Evolutionary conservation across 75 land plant genomes (phyloP), one percentile per base, ranked within the genome.

Genomic region (Cunninghamia lanceolata): DNA sequence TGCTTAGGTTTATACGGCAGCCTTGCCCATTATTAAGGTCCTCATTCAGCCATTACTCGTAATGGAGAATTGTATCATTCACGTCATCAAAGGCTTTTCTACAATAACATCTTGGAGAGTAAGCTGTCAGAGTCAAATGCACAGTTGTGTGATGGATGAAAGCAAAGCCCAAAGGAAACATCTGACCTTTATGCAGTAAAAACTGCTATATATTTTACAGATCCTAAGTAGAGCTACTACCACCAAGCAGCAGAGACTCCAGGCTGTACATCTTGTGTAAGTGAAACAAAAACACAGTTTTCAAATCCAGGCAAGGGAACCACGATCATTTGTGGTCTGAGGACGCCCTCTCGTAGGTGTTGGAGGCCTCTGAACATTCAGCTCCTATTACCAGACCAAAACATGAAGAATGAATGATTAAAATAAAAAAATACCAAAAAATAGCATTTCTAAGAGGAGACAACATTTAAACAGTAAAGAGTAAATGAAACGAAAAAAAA

Each of bases 271-370:
- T 21, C 77, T 68, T 9, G 30, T 52, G 59, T 32, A 56, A 82
- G 42, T 11, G 82, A 32, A 82, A 45, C 36, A 87, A 47, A 39
- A 86, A 53, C 15, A 32, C 78, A 9, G 50, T 10, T 53, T 15
- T 56, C 82, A 97, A 73, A 96, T 95, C 95, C 95, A 98, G 50
- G 99, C 97, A 85, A 96, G 89, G 82, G 99, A 95, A 81, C 95
- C 93, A 45, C 95, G 94, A 87, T 98, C 99, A 86, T 92, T 93
- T 74, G 94, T 88, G 15, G 87, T 86, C 88, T 95, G 99, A 74
- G 99, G 99, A 74, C 99, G 93, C 25, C 99, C 99, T 88, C 99
- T 91, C 17, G 99, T 98, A 83, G 99, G 99, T 36, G 99, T 98
- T 63, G 99, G 96, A 38, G 99, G 99, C 84, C 99, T 92, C 86